Evolutionary conservation across 2,329 filamentous ascomycete species (phyloP), one percentile per base, ranked within the genome.

Genomic region (Zasmidium citrigriseum): DNA sequence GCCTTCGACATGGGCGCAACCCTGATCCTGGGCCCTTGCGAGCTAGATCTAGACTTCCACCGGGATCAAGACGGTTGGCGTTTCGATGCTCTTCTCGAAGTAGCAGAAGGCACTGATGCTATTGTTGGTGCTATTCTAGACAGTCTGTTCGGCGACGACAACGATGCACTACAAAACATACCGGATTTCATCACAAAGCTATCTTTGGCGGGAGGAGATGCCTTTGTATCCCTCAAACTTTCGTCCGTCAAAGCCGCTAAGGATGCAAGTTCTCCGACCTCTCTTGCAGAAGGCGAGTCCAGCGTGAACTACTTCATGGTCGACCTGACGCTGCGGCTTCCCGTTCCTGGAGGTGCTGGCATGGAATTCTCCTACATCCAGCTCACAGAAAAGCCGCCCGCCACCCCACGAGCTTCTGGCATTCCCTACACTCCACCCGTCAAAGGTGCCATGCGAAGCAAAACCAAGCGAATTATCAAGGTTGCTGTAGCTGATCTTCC

Each of bases 381-480:
- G 20, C 21, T 52, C 9, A 56, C 47, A 12, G 38, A 51, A 18
- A 56, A 56, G 48, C 46, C 54, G 27, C 20, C 47, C n/a, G 14
- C 9, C 12, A 21, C 46, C 2, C 21, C 29, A 2, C n/a, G n/a
- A n/a, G n/a, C n/a, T n/a, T n/a, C n/a, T n/a, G n/a, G n/a, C n/a
- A n/a, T n/a, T n/a, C n/a, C n/a, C n/a, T n/a, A n/a, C n/a, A 1
- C 47, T 4, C 21, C 21, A 16, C 21, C 34, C 7, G 2, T 29
- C 46, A 11, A 23, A 46, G 20, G 3, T 23, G n/a, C 14, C 48
- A 14, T 47, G 46, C 12, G 51, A n/a, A n/a, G 7, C 23, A 20
- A 29, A 22, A 56, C 54, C 1, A 56, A 56, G 29, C 54, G 54
- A n/a, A n/a, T 56, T 18, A 46, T 56, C 23, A 49, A 44, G 12